phyloP scores from a whole-genome alignment of 495 filamentous ascomycete species.

The Pyronema omphalodes region DNA sequence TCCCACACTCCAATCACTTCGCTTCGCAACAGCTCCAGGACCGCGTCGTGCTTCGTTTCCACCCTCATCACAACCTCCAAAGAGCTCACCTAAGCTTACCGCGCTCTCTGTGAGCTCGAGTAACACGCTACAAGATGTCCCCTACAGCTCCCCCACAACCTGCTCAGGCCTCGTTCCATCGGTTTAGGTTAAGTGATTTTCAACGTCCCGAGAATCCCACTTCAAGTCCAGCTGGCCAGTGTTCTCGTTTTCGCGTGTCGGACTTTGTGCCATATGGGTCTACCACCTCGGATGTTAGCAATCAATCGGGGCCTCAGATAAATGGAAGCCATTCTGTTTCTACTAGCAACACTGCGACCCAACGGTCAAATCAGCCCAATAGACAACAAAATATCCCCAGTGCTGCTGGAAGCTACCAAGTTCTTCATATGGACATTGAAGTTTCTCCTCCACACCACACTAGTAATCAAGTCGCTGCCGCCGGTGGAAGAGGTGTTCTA shows the following conservation, averaged over 20 bases:
- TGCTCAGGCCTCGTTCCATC: conserved; percentile 17
- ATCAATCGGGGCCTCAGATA: background rate
- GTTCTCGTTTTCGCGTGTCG: conserved; percentile 22
- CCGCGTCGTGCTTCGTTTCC: conserved; percentile 11
- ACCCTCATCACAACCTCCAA: conserved; percentile 1
- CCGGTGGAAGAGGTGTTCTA: conserved; percentile 17
- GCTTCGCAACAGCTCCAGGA: background rate
- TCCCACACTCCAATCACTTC: background rate
- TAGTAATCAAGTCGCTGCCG: conserved; percentile 16
- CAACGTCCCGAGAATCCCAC: conserved; percentile 13
- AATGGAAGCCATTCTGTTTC: background rate
- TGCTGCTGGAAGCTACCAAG: conserved; percentile 14
- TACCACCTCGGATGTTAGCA: conserved; percentile 1
- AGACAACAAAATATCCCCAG: background rate
- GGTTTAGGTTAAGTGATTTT: conserved; percentile 20
- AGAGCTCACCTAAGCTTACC: background rate
- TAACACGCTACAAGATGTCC: conserved; percentile 5
- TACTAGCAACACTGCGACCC: background rate
- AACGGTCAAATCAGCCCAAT: background rate
- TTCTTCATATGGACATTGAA: conserved; percentile 24
- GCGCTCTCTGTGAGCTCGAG: conserved; percentile 6
- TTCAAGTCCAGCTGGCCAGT: conserved; percentile 18
- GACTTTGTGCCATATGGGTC: conserved; percentile 22
- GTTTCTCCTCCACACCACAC: conserved; percentile 17
- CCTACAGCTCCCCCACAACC: conserved; percentile 3